A percentile compares a stretch with the other conserved stretches of the same genome.
These are phyloP conservation scores for Rubia tinctorum DNA, from an alignment of 305 asterid genomes.

Conservation along the genomic window DNA sequence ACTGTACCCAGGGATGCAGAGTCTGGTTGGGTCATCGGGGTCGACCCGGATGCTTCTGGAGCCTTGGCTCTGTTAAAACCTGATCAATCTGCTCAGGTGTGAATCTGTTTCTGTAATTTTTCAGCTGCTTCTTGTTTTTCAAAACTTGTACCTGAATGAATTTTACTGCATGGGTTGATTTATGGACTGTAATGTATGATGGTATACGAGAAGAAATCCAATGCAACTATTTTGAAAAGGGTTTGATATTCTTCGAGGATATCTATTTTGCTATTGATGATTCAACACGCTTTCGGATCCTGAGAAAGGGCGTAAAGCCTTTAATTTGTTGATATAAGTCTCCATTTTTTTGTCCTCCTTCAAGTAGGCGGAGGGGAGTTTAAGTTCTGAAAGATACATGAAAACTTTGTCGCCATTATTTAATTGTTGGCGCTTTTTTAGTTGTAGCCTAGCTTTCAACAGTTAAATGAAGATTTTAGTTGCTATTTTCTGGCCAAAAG, in stretches of 20 bases:
- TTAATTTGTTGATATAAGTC: neutral
- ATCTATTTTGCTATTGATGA: neutral
- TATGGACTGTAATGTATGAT: neutral
- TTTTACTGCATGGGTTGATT: neutral
- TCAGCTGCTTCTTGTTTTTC: neutral
- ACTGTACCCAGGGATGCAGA: conserved; percentile 25
- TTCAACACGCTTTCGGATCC: neutral
- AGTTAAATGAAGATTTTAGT: neutral
- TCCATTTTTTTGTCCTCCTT: neutral
- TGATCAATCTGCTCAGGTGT: conserved; percentile 62
- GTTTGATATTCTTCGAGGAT: neutral
- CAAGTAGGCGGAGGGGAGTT: neutral
- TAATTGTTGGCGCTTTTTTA: neutral
- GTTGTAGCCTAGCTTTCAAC: neutral
- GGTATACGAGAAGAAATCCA: neutral
- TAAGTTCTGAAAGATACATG: neutral
- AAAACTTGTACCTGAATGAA: neutral
- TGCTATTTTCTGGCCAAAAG: conserved; percentile 2
- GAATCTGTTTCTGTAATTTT: neutral
- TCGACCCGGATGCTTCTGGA: conserved; percentile 91
- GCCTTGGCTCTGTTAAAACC: conserved; percentile 83
- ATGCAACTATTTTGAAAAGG: neutral
- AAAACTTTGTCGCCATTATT: neutral
- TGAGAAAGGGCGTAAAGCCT: neutral
- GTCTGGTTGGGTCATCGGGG: conserved; percentile 70